Evolutionary conservation across 768 basidiomycete genomes (phyloP).

Genomic region (Boletellus ananiceps): DNA sequence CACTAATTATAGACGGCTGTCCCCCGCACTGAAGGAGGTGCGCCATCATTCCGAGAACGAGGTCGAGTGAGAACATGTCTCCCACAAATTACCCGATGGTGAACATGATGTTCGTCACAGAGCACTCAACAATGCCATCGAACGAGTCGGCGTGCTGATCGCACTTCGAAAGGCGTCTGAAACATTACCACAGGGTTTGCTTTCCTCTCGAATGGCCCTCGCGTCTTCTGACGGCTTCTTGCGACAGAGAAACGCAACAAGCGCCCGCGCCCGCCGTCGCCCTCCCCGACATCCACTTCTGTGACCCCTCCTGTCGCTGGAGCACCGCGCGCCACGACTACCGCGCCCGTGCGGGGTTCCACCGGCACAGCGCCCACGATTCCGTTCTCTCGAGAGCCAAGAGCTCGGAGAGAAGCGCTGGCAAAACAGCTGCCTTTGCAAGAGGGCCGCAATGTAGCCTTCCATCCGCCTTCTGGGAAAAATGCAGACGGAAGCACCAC

Average conservation of each 20-base stretch:
- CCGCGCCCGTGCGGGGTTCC: constrained; percentile 43
- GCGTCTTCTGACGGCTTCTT: constrained; percentile 1
- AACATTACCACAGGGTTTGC: constrained; percentile 48
- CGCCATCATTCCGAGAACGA: constrained; percentile 56
- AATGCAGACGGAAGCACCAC: constrained; percentile 45
- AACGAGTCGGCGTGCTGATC: constrained; percentile 63
- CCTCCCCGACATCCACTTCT: constrained; percentile 52
- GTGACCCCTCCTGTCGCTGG: constrained; percentile 25
- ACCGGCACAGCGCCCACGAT: constrained; percentile 49
- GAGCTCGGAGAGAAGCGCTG: constrained; percentile 58
- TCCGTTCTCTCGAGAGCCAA: constrained; percentile 61
- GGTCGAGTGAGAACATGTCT: constrained; percentile 45
- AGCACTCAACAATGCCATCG: constrained; percentile 67
- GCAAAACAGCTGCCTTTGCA: constrained; percentile 63
- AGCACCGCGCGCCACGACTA: constrained; percentile 12
- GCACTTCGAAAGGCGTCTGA: constrained; percentile 73
- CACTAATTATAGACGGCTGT: constrained; percentile 57
- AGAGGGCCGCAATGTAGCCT: constrained; percentile 75
- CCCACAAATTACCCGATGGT: constrained; percentile 1
- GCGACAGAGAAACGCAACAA: constrained; percentile 68
- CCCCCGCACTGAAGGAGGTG: constrained; percentile 59
- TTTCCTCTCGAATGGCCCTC: neutral
- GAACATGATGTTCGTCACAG: constrained; percentile 35
- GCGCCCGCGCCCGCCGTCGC: constrained; percentile 68
- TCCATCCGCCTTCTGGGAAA: constrained; percentile 64